Evolutionary conservation across 768 basidiomycete genomes (phyloP), one percentile per base, ranked within the genome.

Genomic region (Trichaptum fuscoviolaceum): DNA sequence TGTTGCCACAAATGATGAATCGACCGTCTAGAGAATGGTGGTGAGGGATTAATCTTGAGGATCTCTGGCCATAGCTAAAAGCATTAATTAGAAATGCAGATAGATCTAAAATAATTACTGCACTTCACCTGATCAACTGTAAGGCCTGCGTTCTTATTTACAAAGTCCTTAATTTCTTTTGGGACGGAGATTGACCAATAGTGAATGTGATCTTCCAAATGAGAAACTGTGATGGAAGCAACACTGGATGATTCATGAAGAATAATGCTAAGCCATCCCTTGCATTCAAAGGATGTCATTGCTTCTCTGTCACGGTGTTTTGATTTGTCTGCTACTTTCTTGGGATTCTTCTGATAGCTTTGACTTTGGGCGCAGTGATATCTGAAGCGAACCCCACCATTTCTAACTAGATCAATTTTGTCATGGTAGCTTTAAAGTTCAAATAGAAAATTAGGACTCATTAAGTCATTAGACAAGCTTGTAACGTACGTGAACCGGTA

Each of bases 231-330:
- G 3, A 70, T 71, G 2, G 68, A 58, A 8, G 63, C 64, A 20
- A 35, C 57, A 7, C 26, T n/a, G 1, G 34, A 57, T 17, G 65
- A 66, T 7, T 69, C 66, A 23, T 25, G 36, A 18, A 74, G 35
- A 0, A 68, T 75, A 15, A 75, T 73, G 60, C 69, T 65, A 15
- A 76, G 63, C 70, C 73, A 72, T 0, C 76, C 73, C n/a, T 62
- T 27, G 36, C 75, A 76, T 1, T 68, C 59, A 65, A 75, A 77
- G 1, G 69, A 52, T 10, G 68, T 63, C 71, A 77, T 76, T n/a
- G 62, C 12, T n/a, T 67, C 65, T 58, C 73, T 74, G 63, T 75
- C 74, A 35, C 70, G 67, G 8, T 68, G 64, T 63, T 75, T 74
- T 3, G 64, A 63, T 24, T 65, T 66, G 60, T 73, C 69, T 0